Evolutionary conservation across 1,284 basidiomycete genomes (phyloP).

Genomic region (Grifola frondosa): DNA sequence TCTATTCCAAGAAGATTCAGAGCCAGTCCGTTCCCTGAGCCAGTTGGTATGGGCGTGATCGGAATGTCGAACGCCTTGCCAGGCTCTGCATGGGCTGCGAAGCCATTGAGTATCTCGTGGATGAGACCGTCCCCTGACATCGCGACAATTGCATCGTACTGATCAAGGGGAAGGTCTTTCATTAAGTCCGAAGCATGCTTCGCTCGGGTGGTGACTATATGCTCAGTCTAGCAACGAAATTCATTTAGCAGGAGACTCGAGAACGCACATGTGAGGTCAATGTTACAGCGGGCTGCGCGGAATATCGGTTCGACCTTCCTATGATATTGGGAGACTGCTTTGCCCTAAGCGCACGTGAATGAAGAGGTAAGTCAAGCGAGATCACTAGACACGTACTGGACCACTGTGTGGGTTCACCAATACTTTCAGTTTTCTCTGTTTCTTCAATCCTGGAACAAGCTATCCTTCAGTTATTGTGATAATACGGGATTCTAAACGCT

Average conservation of each 20-base stretch:
- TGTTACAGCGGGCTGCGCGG: slow-evolving; percentile 68
- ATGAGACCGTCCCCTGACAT: slow-evolving; percentile 90
- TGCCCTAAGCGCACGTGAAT: slow-evolving; percentile 51
- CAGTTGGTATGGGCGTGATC: slow-evolving; percentile 85
- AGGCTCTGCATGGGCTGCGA: slow-evolving; percentile 73
- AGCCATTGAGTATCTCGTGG: slow-evolving; percentile 93
- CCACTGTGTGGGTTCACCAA: slow-evolving; percentile 91
- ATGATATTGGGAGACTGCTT: slow-evolving; percentile 61
- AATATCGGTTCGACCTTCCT: slow-evolving; percentile 79
- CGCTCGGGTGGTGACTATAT: slow-evolving; percentile 67
- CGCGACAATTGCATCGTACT: slow-evolving; percentile 77
- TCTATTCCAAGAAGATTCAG: slow-evolving; percentile 73
- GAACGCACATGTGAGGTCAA: slow-evolving; percentile 62
- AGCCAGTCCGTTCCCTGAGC: slow-evolving; percentile 81
- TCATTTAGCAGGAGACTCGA: slow-evolving; percentile 1
- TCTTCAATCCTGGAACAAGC: slow-evolving; percentile 45
- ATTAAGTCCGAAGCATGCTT: slow-evolving; percentile 78
- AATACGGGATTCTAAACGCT: slow-evolving; percentile 6
- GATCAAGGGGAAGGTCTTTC: slow-evolving; percentile 54
- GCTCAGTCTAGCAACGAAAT: slow-evolving; percentile 2
- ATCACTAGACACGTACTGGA: slow-evolving; percentile 42
- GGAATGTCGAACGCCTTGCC: slow-evolving; percentile 73
- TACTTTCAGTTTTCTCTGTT: slow-evolving; percentile 56
- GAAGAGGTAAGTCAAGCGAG: neutral
- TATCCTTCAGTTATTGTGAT: too few species aligned